Base-by-base conservation (phyloP, 108 stramenopile species). In the Tribonema minus region DNA sequence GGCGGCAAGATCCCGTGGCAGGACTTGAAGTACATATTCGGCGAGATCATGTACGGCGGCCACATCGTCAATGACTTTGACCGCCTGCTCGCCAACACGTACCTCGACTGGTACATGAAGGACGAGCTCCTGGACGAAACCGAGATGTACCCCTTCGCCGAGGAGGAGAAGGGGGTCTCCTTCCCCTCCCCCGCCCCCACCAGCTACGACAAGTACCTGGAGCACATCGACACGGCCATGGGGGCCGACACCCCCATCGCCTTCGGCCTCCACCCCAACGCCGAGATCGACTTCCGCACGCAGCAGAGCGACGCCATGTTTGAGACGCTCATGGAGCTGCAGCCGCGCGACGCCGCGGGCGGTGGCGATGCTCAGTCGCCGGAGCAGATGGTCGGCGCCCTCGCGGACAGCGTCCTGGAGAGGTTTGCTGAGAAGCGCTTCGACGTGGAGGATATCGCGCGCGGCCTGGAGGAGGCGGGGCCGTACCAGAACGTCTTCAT, bases 41-140 rank as follows among this genome's bases (percentile, higher is more conserved):
- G 93, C 34, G 92, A 94, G 83, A 94, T 94, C 64, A 93, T 94
- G 89, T 94, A 94, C 72, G 93, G 93, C 31, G 93, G 93, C 28
- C 93, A 94, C 81, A 94, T 94, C 61, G 93, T 94, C 35, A 94
- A 94, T 87, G 93, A 94, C 70, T 92, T 92, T 72, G 93, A 94
- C 71, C 90, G 93, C n/a, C 85, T 92, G n/a, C 74, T 93, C 37
- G 88, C 90, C 63, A 90, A 90, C 38, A 92, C 90, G 31, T 93
- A 93, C 86, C 81, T 94, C 20, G 90, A 93, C 66, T 91, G 89
- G 82, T 92, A 88, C 88, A 92, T 94, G 92, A 90, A 91, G 69
- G 93, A 94, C 37, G 93, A 94, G 77, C 84, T 94, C 26, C 71
- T 94, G 37, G 93, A 94, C 72, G 93, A 94, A 70, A 93, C 89